phyloP scores from a whole-genome alignment of 1,284 basidiomycete species.

The Papiliotrema laurentii region DNA sequence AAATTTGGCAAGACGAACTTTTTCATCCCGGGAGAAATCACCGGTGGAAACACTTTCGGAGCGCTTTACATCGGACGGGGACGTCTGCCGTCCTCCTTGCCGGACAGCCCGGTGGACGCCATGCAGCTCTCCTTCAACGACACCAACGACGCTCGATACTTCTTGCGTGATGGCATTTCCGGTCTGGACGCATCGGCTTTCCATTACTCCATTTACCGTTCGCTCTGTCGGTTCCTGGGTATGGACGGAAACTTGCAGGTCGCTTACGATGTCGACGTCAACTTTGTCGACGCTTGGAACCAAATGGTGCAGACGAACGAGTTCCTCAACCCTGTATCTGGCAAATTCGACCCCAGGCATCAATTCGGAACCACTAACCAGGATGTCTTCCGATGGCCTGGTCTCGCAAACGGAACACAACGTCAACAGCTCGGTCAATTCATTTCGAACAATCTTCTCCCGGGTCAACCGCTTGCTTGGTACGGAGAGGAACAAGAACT shows the following conservation, averaged over 20 bases:
- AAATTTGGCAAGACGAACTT: slow-evolving; percentile 75
- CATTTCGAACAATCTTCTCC: slow-evolving; percentile 73
- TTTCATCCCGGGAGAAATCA: slow-evolving; percentile 84
- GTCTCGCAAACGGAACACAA: slow-evolving; percentile 73
- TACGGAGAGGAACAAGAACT: slow-evolving; percentile 85
- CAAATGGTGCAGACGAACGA: slow-evolving; percentile 83
- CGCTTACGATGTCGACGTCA: slow-evolving; percentile 71
- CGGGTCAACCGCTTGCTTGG: slow-evolving; percentile 76
- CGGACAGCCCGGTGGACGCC: slow-evolving; percentile 62
- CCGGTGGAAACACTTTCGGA: slow-evolving; percentile 87
- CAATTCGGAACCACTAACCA: slow-evolving; percentile 88
- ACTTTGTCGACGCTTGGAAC: slow-evolving; percentile 83
- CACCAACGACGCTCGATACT: slow-evolving; percentile 67
- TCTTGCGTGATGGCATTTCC: slow-evolving; percentile 64
- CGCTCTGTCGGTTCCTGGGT: slow-evolving; percentile 74
- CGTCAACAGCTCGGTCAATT: slow-evolving; percentile 70
- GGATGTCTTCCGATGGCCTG: slow-evolving; percentile 88
- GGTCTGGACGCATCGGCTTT: slow-evolving; percentile 75
- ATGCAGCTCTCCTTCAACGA: slow-evolving; percentile 54
- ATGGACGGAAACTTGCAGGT: slow-evolving; percentile 89
- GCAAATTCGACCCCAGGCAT: slow-evolving; percentile 70
- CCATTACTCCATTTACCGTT: slow-evolving; percentile 87
- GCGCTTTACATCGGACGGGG: slow-evolving; percentile 82
- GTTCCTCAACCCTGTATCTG: slow-evolving; percentile 67
- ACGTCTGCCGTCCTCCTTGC: slow-evolving; percentile 59